These are phyloP conservation scores for Balakata baccata DNA, from an alignment of 345 rosid genomes.

Conservation along the genomic window DNA sequence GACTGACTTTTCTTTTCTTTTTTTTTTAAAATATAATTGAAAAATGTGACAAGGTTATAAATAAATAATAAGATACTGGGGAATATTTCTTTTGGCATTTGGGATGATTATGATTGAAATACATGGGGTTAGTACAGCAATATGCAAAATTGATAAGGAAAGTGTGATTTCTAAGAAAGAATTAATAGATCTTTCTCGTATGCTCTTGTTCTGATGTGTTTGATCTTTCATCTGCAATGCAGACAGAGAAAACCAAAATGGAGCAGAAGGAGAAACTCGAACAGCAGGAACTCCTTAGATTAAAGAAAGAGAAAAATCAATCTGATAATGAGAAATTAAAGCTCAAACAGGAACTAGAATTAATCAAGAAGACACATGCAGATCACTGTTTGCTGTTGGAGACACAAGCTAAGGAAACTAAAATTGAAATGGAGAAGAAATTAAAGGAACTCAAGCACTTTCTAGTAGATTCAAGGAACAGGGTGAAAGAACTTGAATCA, in stretches of 20 bases:
- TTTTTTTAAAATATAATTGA: no score
- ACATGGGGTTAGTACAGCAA: background rate
- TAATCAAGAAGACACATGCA: conserved; percentile 49
- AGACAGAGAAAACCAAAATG: conserved; percentile 65
- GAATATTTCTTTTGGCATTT: background rate
- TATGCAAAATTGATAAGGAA: background rate
- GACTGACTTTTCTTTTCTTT: background rate
- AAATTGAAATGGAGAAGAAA: conserved; percentile 53
- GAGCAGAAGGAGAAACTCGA: conserved; percentile 68
- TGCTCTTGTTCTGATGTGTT: background rate
- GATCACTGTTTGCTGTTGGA: conserved; percentile 52
- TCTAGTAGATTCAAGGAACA: conserved; percentile 49
- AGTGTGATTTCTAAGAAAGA: background rate
- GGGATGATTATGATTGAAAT: background rate
- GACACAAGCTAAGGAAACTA: conserved; percentile 47
- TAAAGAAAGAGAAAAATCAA: conserved; percentile 55
- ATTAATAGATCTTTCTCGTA: background rate
- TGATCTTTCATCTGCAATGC: conserved; percentile 16
- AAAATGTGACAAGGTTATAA: background rate
- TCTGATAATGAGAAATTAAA: conserved; percentile 53
- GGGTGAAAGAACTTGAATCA: conserved; percentile 73
- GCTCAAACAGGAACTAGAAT: conserved; percentile 61
- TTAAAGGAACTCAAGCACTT: conserved; percentile 54
- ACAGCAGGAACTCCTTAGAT: conserved; percentile 49
- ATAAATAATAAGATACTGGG: background rate